These are phyloP conservation scores for Neopestalotiopsis clavispora DNA, from an alignment of 2,329 filamentous ascomycete genomes.

Conservation along the genomic window DNA sequence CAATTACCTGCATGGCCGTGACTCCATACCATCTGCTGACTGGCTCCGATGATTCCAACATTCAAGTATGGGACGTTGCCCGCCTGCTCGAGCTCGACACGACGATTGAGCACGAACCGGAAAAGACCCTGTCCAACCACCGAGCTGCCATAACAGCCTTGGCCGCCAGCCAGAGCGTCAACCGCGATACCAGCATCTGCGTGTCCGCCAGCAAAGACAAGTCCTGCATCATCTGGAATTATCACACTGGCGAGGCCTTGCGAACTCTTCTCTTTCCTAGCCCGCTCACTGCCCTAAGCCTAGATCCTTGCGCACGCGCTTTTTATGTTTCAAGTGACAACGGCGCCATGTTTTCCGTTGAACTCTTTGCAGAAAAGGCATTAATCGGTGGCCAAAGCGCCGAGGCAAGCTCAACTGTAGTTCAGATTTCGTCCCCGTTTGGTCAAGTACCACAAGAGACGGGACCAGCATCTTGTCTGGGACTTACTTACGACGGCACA, in stretches of 20 bases:
- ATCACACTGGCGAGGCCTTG: conserved; percentile 75
- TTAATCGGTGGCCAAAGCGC: conserved; percentile 57
- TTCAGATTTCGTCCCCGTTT: conserved; percentile 58
- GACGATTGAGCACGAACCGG: conserved; percentile 67
- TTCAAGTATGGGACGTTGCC: conserved; percentile 89
- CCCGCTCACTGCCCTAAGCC: conserved; percentile 71
- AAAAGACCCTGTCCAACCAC: conserved; percentile 79
- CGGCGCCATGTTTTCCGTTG: conserved; percentile 78
- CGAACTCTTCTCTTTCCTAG: conserved; percentile 81
- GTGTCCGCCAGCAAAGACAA: conserved; percentile 86
- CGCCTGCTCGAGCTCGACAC: conserved; percentile 68
- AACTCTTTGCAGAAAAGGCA: conserved; percentile 66
- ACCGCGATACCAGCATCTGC: conserved; percentile 75
- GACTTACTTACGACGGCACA: conserved; percentile 82
- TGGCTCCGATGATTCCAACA: conserved; percentile 83
- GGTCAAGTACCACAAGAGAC: conserved; percentile 65
- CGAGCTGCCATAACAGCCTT: conserved; percentile 73
- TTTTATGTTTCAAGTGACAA: conserved; percentile 83
- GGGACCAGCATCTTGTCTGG: conserved; percentile 70
- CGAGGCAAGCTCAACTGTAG: conserved; percentile 61
- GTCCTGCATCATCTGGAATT: conserved; percentile 93
- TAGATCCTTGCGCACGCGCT: conserved; percentile 85
- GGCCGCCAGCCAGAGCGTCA: conserved; percentile 67
- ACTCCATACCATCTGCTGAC: conserved; percentile 77
- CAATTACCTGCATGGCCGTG: conserved; percentile 76